Conservation (phyloP, 78 protist species). For the Dictyostelium intermedium region DNA sequence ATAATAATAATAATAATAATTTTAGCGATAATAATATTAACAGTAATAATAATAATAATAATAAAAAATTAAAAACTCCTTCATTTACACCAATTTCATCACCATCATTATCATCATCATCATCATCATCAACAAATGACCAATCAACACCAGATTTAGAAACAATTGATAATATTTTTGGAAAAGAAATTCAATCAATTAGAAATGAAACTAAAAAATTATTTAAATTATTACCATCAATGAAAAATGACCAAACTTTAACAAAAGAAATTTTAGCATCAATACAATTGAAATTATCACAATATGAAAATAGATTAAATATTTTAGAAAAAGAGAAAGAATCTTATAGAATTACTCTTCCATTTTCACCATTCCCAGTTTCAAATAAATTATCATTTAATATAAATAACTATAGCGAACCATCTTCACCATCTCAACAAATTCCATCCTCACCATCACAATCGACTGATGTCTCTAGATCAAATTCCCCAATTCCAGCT, state of each 20-base stretch:
- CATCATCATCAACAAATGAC: not conserved
- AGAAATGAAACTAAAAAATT: not conserved
- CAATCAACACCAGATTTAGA: not conserved
- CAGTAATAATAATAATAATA: not conserved
- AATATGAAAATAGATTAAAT: slow-evolving; percentile 7
- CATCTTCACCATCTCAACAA: slow-evolving; percentile 7
- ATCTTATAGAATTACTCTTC: not conserved
- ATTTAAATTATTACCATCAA: not conserved
- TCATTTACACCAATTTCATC: not conserved
- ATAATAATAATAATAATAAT: no score
- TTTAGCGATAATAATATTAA: not conserved
- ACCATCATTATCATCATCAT: not conserved
- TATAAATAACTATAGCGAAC: not conserved
- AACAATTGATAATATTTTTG: not conserved
- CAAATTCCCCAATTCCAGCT: not conserved
- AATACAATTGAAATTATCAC: not conserved
- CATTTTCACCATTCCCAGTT: not conserved
- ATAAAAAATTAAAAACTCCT: not conserved
- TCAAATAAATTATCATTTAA: not conserved
- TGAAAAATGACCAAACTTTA: not conserved
- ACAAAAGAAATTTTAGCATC: not conserved
- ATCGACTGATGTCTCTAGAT: not conserved
- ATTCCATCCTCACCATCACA: not conserved
- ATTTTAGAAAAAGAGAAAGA: not conserved
- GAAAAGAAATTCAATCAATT: slow-evolving; percentile 4